phyloP scores from a whole-genome alignment of 306 rosid genomes.

The Citrullus mucosospermus region DNA sequence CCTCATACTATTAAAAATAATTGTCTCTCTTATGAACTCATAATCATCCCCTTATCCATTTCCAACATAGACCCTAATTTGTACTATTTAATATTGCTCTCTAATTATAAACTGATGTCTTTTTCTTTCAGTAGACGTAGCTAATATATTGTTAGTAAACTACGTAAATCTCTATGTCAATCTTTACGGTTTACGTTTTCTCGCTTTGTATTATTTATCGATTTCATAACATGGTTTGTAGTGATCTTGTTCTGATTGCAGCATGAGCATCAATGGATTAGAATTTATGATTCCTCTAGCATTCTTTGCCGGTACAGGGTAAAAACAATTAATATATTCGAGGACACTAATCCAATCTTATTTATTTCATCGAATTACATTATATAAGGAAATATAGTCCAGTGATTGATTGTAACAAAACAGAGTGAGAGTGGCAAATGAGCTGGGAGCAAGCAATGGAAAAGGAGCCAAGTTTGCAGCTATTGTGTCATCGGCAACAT shows the following conservation, averaged over 20 bases:
- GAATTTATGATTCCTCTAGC: not conserved
- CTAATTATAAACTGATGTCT: too few relatives aligned
- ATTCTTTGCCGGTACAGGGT: slow-evolving; percentile 2
- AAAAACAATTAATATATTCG: not conserved
- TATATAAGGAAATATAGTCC: not conserved
- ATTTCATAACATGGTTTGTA: not conserved
- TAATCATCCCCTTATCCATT: too few relatives aligned
- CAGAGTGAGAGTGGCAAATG: not conserved
- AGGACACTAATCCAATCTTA: too few relatives aligned
- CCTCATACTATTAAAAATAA: too few relatives aligned
- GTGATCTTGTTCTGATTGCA: not conserved
- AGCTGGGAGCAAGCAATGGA: not conserved
- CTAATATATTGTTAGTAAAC: too few relatives aligned
- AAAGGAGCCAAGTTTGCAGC: not conserved
- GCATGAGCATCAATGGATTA: not conserved
- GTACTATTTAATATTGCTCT: too few relatives aligned
- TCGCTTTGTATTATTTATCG: too few relatives aligned
- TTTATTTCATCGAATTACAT: not conserved
- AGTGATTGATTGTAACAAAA: not conserved
- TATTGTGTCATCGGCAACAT: not conserved
- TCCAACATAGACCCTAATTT: too few relatives aligned
- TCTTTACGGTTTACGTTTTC: too few relatives aligned
- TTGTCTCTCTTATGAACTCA: too few relatives aligned
- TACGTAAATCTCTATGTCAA: too few relatives aligned
- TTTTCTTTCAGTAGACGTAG: too few relatives aligned